These are phyloP conservation scores for Termitomyces sp. DNA, from an alignment of 768 basidiomycete species.

Conservation along the genomic window DNA sequence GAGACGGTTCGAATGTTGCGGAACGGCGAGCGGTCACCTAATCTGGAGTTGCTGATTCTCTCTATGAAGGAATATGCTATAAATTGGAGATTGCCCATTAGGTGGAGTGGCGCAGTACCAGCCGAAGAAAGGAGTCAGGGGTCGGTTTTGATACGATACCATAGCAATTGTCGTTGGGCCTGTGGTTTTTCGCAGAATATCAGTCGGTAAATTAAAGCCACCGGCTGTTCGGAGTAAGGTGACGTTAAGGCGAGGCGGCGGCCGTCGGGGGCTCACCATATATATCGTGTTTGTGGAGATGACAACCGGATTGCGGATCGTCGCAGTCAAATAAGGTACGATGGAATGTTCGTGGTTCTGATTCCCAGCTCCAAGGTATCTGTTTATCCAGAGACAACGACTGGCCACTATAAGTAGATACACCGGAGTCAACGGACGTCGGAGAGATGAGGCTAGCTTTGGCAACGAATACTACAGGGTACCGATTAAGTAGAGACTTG, in stretches of 20 bases:
- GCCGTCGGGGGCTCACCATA: background rate
- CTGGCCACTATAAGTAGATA: background rate
- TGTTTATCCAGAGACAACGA: background rate
- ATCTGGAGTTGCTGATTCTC: background rate
- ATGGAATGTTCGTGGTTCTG: background rate
- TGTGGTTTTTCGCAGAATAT: background rate
- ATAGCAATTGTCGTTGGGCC: background rate
- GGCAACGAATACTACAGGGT: background rate
- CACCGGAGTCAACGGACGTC: background rate
- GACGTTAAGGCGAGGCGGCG: background rate
- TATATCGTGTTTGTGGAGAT: too few species aligned
- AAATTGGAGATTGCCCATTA: background rate
- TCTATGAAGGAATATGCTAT: background rate
- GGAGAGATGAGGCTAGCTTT: background rate
- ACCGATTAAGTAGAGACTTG: background rate
- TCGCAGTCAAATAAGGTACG: background rate
- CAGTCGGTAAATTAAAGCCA: background rate
- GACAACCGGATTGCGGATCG: background rate
- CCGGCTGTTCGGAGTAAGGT: background rate
- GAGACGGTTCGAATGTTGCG: background rate
- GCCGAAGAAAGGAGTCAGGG: background rate
- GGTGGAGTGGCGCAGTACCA: background rate
- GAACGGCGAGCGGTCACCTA: background rate
- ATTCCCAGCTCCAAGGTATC: background rate
- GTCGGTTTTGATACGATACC: background rate